Conservation (phyloP, 176 grass and related monocot species). For the Eleusine indica region DNA sequence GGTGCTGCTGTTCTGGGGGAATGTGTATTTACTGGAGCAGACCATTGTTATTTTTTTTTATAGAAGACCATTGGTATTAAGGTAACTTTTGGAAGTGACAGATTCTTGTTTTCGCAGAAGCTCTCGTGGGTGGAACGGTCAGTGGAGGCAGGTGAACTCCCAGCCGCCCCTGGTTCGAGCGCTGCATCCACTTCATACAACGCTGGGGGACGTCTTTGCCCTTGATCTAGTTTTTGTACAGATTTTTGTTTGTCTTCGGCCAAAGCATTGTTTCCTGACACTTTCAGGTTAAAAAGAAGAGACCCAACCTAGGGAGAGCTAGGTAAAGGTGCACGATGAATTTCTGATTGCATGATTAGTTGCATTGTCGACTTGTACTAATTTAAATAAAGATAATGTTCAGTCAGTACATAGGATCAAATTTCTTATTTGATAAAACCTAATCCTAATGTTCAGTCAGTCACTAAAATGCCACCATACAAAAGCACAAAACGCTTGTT, state of each 20-base stretch:
- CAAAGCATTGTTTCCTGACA: not conserved
- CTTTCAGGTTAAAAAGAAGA: not conserved
- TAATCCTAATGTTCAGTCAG: not conserved
- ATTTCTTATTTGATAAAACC: slow-evolving; percentile 18
- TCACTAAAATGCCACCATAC: slow-evolving; percentile 19
- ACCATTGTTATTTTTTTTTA: not conserved
- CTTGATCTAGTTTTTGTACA: no score
- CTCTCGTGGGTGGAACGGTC: no score
- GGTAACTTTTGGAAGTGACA: not conserved
- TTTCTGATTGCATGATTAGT: not conserved
- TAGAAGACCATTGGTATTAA: not conserved
- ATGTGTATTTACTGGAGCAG: not conserved
- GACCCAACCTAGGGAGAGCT: no score
- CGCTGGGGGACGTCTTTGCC: no score
- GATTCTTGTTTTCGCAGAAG: slow-evolving; percentile 5
- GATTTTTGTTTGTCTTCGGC: not conserved
- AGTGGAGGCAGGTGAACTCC: no score
- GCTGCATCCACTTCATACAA: no score
- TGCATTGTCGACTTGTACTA: not conserved
- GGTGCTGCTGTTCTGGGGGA: not conserved
- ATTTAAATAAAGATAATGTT: slow-evolving; percentile 17
- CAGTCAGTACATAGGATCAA: not conserved
- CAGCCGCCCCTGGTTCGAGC: no score
- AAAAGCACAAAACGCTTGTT: slow-evolving; percentile 21
- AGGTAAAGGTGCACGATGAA: not conserved